Evolutionary conservation across 2,329 filamentous ascomycete genomes (phyloP), one percentile per base, ranked within the genome.

Genomic region (Westerdykella ornata): DNA sequence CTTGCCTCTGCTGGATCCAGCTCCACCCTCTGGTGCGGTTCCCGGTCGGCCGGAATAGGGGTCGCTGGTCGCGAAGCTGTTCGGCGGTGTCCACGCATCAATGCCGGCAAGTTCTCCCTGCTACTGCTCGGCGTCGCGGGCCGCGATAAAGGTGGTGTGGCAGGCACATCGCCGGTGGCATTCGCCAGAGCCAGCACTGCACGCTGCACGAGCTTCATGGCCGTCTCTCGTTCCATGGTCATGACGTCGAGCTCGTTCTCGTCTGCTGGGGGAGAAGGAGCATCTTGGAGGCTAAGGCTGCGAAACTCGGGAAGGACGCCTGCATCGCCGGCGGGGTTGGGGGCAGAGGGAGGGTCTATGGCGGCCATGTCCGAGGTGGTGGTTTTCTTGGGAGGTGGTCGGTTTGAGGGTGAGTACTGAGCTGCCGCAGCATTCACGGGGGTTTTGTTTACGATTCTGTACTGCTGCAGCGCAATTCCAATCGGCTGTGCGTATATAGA

Each of bases 151-250:
- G 84, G 83, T 41, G 84, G 85, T n/a, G 83, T 92, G 13, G 84
- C 84, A 16, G 85, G 86, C 11, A 92, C 73, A 57, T 94, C 86
- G 58, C 85, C 84, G 1, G 84, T 86, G 44, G 82, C 72, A 48
- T 77, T 76, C 19, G 88, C 82, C 38, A 92, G 73, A 3, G 79
- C 74, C 54, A 69, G 60, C 13, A 73, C 57, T 11, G 67, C 63
- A 30, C 79, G 74, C 51, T 82, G 82, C n/a, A 97, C 76, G 48
- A 94, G 72, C 57, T 83, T 85, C 57, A 97, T 76, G 4, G 89
- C 89, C 2, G 81, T 81, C 38, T 82, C 73, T 3, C 88, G 80
- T 1, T 80, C 71, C 45, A 96, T 74, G 38, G 77, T 77, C 67
- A 85, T 85, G 47, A 94, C 76, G 61, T 88, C 82, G 65, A 85